Evolutionary conservation across 179 eudicot species (phyloP), one percentile per base, ranked within the genome.

Genomic region (Actinidia chinensis): DNA sequence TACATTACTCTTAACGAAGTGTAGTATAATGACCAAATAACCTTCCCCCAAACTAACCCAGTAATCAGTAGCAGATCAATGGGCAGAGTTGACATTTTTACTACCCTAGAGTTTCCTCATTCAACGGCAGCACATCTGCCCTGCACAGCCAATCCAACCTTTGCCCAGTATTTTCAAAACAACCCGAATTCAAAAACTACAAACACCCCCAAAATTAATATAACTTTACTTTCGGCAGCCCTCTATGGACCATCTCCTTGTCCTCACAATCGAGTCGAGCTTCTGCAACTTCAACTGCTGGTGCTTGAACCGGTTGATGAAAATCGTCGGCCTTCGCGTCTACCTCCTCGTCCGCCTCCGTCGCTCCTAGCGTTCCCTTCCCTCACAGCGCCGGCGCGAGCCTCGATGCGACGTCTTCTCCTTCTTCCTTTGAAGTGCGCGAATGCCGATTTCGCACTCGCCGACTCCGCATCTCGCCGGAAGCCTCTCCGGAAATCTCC

Each of bases 301-400:
- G n/a, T n/a, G n/a, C 79, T 87, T 91, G 50, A 93, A 91, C 76
- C 43, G 84, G 79, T 89, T 90, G 10, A 93, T 93, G 76, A 93
- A 93, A 78, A n/a, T 89, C 91, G 75, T 93, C 97, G 0, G 97
- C 97, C 65, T 84, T 91, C 0, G 94, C 85, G 58, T 93, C 98
- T 6, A 93, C 96, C 71, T 81, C 91, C 4, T 83, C 89, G 33
- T 89, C 92, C 2, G 9, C 89, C 11, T 71, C 85, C 18, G 76
- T 17, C 63, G 1, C 52, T 40, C 46, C n/a, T 82, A 10, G 71
- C 78, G 56, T 76, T 56, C 58, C 50, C 46, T 81, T 81, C 88
- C 66, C 85, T 85, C 78, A 73, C 81, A 18, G 91, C 60, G 85
- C 96, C 76, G 94, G 93, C 76, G 83, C 89, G 88, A 75, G 84